phyloP scores from a whole-genome alignment of 352 stramenopile species.

The Pythium scleroteichum region DNA sequence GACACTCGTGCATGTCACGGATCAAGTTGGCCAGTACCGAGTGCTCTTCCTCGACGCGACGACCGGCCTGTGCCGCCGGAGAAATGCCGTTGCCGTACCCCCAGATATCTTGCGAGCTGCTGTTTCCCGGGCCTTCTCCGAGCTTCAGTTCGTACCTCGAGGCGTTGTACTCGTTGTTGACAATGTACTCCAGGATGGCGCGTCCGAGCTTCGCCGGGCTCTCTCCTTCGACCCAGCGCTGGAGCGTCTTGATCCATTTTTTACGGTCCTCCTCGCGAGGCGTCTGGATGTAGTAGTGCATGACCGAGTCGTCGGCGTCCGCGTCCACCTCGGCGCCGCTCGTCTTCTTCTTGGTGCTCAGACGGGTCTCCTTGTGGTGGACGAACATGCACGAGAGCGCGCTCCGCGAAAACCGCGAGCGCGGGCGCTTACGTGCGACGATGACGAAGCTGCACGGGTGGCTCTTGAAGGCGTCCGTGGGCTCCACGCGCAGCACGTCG shows the following conservation, averaged over 20 bases:
- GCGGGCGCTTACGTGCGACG: slow-evolving; percentile 54
- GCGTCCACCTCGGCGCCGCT: neutral
- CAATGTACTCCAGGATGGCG: slow-evolving; percentile 70
- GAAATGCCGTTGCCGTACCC: slow-evolving; percentile 30
- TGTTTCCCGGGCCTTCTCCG: slow-evolving; percentile 17
- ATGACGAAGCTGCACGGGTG: slow-evolving; percentile 70
- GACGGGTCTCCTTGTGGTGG: slow-evolving; percentile 62
- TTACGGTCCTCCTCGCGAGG: slow-evolving; percentile 59
- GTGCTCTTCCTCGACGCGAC: slow-evolving; percentile 68
- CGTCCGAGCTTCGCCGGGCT: slow-evolving; percentile 52
- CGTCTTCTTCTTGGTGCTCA: slow-evolving; percentile 31
- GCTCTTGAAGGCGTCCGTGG: slow-evolving; percentile 56
- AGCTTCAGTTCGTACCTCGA: slow-evolving; percentile 67
- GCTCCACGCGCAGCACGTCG: slow-evolving; percentile 66
- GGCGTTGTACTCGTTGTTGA: slow-evolving; percentile 72
- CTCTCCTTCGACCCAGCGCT: slow-evolving; percentile 73
- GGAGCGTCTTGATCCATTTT: slow-evolving; percentile 69
- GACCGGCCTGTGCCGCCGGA: slow-evolving; percentile 50
- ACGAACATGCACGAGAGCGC: slow-evolving; percentile 46
- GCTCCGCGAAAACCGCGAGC: slow-evolving; percentile 25
- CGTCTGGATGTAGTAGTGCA: slow-evolving; percentile 75
- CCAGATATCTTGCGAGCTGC: slow-evolving; percentile 17
- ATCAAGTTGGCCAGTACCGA: slow-evolving; percentile 74
- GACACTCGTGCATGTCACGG: slow-evolving; percentile 73
- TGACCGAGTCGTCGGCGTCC: slow-evolving; percentile 43